phyloP scores from a whole-genome alignment of 2,329 filamentous ascomycete genomes.

The Nothopassalora personata region DNA sequence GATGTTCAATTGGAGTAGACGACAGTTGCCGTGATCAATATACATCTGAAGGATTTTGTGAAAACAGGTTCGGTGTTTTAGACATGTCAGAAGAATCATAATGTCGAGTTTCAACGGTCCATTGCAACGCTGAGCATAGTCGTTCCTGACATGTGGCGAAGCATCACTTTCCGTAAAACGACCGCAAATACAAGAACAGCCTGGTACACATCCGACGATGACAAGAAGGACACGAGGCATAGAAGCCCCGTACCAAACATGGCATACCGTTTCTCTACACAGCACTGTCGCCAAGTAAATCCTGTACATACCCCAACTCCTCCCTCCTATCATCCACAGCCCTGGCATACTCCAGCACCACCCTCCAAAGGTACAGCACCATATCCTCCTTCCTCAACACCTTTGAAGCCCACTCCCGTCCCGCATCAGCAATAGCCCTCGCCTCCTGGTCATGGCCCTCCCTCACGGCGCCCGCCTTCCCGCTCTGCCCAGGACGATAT shows the following conservation, averaged over 20 bases:
- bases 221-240: too few species aligned
- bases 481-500: not conserved
- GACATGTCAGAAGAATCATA: too few species aligned
- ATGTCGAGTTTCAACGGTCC: too few species aligned
- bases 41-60: too few species aligned
- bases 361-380: constrained; percentile 73
- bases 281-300: not conserved
- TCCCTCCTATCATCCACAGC: constrained; percentile 59
- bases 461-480: not conserved
- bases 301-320: constrained; percentile 34
- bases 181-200: too few species aligned
- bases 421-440: constrained; percentile 56
- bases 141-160: not conserved
- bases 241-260: not conserved
- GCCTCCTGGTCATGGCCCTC: not conserved
- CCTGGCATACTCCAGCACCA: constrained; percentile 72
- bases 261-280: not conserved
- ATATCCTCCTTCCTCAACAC: constrained; percentile 67
- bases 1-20: not conserved
- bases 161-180: too few species aligned
- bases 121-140: not conserved
- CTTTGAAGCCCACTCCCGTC: constrained; percentile 58
- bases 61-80: too few species aligned
- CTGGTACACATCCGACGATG: too few species aligned
- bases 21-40: not conserved